Evolutionary conservation across 1,139 yeast genomes (phyloP).

Genomic region (Dujonia santamariae): DNA sequence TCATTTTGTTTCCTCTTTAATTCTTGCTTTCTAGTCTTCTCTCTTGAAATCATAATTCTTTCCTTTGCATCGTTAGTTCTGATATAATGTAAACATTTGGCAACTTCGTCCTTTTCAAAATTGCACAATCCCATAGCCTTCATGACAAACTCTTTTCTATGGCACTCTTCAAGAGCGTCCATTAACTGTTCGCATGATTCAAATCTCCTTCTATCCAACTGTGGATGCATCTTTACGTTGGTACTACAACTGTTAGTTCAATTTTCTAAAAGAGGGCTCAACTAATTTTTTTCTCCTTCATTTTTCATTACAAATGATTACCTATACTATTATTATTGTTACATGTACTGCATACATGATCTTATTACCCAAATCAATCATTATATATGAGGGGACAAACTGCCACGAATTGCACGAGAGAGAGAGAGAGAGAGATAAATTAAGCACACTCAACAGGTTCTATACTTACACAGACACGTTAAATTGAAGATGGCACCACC

Average conservation of each 20-base stretch:
- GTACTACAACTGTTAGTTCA: too few relatives aligned
- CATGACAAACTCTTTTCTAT: constrained; percentile 63
- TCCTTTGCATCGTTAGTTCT: constrained; percentile 66
- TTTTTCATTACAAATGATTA: too few relatives aligned
- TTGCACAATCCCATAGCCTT: constrained; percentile 86
- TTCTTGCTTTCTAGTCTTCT: constrained; percentile 53
- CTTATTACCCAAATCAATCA: too few relatives aligned
- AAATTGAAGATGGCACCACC: constrained; percentile 10
- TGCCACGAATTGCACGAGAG: too few relatives aligned
- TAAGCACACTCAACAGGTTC: too few relatives aligned
- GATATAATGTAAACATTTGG: constrained; percentile 76
- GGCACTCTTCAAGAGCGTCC: constrained; percentile 89
- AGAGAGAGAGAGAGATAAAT: too few relatives aligned
- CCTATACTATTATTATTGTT: too few relatives aligned
- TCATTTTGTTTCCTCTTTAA: constrained; percentile 57
- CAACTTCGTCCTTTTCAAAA: constrained; percentile 74
- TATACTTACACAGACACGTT: too few relatives aligned
- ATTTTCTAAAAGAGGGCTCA: too few relatives aligned
- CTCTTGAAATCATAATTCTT: constrained; percentile 56
- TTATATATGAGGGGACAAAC: too few relatives aligned
- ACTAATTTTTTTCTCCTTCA: too few relatives aligned
- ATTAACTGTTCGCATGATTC: constrained; percentile 74
- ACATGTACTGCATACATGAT: too few relatives aligned
- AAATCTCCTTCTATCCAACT: constrained; percentile 43
- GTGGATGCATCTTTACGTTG: constrained; percentile 46